Conservation (phyloP, 495 filamentous ascomycete species). For the Penicillium macrosclerotiorum region DNA sequence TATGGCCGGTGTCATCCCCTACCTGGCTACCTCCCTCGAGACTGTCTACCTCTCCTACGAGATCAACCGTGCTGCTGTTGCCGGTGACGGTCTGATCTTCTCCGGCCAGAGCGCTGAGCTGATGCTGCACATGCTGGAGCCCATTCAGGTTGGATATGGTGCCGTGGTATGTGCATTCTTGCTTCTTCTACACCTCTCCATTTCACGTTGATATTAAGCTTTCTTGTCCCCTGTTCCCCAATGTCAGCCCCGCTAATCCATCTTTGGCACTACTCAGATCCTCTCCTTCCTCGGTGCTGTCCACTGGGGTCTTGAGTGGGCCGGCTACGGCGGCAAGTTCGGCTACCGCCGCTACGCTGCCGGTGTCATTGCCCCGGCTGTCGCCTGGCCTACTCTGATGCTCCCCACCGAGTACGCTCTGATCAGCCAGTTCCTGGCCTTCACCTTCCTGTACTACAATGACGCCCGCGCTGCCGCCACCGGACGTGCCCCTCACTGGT, state of each 20-base stretch:
- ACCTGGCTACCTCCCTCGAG: constrained; percentile 79
- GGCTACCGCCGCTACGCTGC: constrained; percentile 77
- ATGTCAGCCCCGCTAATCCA: constrained; percentile 9
- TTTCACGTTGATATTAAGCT: background rate
- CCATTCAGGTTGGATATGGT: constrained; percentile 89
- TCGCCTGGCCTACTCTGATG: constrained; percentile 92
- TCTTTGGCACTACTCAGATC: constrained; percentile 49
- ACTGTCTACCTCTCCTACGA: constrained; percentile 87
- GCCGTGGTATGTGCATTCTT: constrained; percentile 77
- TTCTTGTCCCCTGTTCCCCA: background rate
- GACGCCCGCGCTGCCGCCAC: constrained; percentile 71
- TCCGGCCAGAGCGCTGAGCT: constrained; percentile 68
- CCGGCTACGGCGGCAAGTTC: constrained; percentile 67
- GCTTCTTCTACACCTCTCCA: no score
- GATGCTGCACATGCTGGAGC: constrained; percentile 78
- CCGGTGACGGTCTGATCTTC: constrained; percentile 64
- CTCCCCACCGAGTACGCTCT: constrained; percentile 86
- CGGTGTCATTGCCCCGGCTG: constrained; percentile 75
- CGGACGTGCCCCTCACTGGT: constrained; percentile 92
- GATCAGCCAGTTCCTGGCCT: constrained; percentile 85
- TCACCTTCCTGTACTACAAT: constrained; percentile 85
- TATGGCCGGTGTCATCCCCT: constrained; percentile 85
- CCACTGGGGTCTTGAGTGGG: constrained; percentile 90
- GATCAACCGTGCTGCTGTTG: constrained; percentile 60
- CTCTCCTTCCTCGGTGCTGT: constrained; percentile 95